These are phyloP conservation scores for Metschnikowia picachoensis DNA, from an alignment of 805 yeast genomes.

Conservation along the genomic window DNA sequence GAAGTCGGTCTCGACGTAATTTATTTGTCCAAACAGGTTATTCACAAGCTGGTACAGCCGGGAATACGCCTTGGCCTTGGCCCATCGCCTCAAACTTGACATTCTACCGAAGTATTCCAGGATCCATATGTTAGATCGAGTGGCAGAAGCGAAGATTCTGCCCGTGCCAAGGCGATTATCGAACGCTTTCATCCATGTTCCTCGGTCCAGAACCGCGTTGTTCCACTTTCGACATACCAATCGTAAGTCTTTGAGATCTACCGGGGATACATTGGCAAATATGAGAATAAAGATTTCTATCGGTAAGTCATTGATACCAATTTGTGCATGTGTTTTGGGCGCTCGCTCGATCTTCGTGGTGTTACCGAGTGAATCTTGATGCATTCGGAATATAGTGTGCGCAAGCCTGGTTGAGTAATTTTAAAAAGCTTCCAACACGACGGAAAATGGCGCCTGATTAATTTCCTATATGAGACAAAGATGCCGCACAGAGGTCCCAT, in stretches of 20 bases:
- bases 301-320: slow-evolving; percentile 39
- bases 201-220: slow-evolving; percentile 39
- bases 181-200: slow-evolving; percentile 48
- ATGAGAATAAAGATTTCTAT: slow-evolving; percentile 43
- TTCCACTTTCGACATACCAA: slow-evolving; percentile 50
- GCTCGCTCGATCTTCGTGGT: slow-evolving; percentile 9
- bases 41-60: slow-evolving; percentile 28
- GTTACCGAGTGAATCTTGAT: slow-evolving; percentile 24
- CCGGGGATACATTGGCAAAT: slow-evolving; percentile 44
- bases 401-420: no score
- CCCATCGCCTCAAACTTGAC: slow-evolving; percentile 35
- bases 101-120: slow-evolving; percentile 43
- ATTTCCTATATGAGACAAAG: no score
- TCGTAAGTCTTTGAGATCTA: slow-evolving; percentile 37
- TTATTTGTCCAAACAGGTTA: slow-evolving; percentile 25
- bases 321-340: background rate
- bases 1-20: slow-evolving; percentile 25
- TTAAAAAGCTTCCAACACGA: no score
- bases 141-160: slow-evolving; percentile 39
- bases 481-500: background rate
- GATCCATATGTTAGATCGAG: slow-evolving; percentile 45
- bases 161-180: slow-evolving; percentile 34
- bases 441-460: no score
- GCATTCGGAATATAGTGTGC: slow-evolving; percentile 5
- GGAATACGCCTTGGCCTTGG: slow-evolving; percentile 29